These are phyloP conservation scores for Pinus taeda DNA, from an alignment of 75 land plant genomes.

Conservation along the genomic window DNA sequence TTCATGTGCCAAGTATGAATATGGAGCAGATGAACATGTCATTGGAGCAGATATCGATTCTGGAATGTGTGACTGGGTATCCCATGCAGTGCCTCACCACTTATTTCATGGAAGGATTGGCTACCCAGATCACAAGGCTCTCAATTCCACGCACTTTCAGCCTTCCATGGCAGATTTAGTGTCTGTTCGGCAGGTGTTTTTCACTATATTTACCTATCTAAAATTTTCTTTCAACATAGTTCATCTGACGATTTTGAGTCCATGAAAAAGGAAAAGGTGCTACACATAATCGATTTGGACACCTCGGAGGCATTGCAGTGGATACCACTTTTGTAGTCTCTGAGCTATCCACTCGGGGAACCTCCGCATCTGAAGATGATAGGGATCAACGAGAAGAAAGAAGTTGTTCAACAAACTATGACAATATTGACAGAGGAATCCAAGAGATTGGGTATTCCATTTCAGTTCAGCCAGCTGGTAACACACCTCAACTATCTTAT, in stretches of 20 bases:
- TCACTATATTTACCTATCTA: slow-evolving; percentile 56
- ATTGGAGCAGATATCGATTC: slow-evolving; percentile 66
- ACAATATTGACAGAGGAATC: slow-evolving; percentile 51
- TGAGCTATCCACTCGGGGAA: slow-evolving; percentile 55
- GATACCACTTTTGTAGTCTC: slow-evolving; percentile 49
- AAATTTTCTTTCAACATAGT: slow-evolving; percentile 41
- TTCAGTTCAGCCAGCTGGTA: slow-evolving; percentile 67
- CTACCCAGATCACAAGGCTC: slow-evolving; percentile 61
- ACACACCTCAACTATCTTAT: slow-evolving; percentile 39
- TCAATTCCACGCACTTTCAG: slow-evolving; percentile 36
- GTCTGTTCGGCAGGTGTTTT: slow-evolving; percentile 48
- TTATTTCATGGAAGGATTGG: slow-evolving; percentile 72
- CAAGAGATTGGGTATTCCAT: slow-evolving; percentile 69
- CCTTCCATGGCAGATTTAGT: slow-evolving; percentile 27
- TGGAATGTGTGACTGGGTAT: slow-evolving; percentile 71
- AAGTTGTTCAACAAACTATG: slow-evolving; percentile 49
- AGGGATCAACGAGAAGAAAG: slow-evolving; percentile 48
- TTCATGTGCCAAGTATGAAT: slow-evolving; percentile 56
- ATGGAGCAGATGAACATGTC: slow-evolving; percentile 57
- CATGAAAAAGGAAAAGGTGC: slow-evolving; percentile 78
- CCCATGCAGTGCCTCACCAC: slow-evolving; percentile 79
- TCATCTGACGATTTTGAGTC: slow-evolving; percentile 68
- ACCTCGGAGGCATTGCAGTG: slow-evolving; percentile 57
- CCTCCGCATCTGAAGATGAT: slow-evolving; percentile 82
- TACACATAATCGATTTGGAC: slow-evolving; percentile 65